Percentiles rank a stretch among this genome's conserved stretches.
Evolutionary conservation across 2,329 filamentous ascomycete species (phyloP).

Genomic region (Sporothrix inflata): DNA sequence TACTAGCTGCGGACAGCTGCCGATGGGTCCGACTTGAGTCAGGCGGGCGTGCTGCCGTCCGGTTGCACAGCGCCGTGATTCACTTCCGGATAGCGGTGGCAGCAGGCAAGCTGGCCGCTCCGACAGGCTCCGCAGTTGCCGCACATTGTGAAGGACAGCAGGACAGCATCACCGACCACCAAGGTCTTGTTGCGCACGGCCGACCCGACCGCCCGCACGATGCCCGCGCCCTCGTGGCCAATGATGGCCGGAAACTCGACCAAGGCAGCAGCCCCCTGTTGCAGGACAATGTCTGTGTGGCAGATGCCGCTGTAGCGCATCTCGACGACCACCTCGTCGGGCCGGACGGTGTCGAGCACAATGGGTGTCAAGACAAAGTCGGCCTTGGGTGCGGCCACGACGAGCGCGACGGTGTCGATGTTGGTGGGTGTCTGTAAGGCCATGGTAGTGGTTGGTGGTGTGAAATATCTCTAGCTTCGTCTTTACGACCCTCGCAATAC

Average conservation of each 20-base stretch:
- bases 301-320: neutral
- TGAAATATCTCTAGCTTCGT: too few relatives aligned
- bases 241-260: neutral
- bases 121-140: neutral
- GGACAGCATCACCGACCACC: neutral
- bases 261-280: neutral
- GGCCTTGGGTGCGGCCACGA: neutral
- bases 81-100: neutral
- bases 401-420: neutral
- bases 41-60: neutral
- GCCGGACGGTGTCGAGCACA: neutral
- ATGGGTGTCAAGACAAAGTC: neutral
- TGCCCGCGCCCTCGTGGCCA: neutral
- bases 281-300: neutral
- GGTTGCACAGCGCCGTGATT: neutral
- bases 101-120: neutral
- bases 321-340: neutral
- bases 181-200: neutral
- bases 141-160: neutral
- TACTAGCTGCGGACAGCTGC: neutral
- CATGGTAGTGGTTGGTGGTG: too few relatives aligned
- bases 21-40: neutral
- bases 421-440: neutral
- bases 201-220: neutral
- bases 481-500: too few relatives aligned